Percentiles rank a stretch among this genome's conserved stretches.
Conservation (phyloP, 176 grass and related monocot species). For the Puccinellia tenuiflora region DNA sequence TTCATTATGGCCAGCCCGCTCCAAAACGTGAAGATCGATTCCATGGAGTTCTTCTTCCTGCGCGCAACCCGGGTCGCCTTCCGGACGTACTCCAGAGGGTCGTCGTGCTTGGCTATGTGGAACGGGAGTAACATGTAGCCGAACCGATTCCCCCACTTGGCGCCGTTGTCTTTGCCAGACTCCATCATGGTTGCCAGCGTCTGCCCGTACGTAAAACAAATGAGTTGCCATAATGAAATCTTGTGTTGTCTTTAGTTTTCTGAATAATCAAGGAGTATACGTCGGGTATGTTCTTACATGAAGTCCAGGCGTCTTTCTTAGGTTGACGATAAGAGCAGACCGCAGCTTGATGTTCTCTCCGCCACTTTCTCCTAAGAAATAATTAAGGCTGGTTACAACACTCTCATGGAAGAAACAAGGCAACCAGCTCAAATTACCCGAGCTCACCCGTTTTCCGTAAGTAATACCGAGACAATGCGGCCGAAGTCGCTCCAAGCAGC, state of each 20-base stretch:
- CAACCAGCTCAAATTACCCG: background rate
- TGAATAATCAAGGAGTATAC: background rate
- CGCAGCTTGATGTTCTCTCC: slow-evolving; percentile 43
- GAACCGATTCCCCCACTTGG: slow-evolving; percentile 64
- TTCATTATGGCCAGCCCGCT: slow-evolving; percentile 47
- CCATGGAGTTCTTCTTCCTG: slow-evolving; percentile 84
- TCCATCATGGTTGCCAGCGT: slow-evolving; percentile 65
- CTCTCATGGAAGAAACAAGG: background rate
- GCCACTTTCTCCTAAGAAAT: slow-evolving; percentile 26
- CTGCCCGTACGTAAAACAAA: slow-evolving; percentile 22
- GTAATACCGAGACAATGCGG: slow-evolving; percentile 60
- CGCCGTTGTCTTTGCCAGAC: slow-evolving; percentile 30
- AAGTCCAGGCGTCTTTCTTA: slow-evolving; percentile 55
- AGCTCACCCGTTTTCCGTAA: slow-evolving; percentile 50
- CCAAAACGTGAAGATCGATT: slow-evolving; percentile 61
- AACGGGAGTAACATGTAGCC: slow-evolving; percentile 63
- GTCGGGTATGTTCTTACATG: slow-evolving; percentile 32
- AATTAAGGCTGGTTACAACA: background rate
- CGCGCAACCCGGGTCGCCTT: slow-evolving; percentile 33
- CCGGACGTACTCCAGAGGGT: slow-evolving; percentile 62
- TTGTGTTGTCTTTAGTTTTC: background rate
- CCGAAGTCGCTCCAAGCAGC: slow-evolving; percentile 62
- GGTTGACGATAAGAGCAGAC: slow-evolving; percentile 69
- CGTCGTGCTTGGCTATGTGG: slow-evolving; percentile 37
- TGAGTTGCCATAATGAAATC: background rate